Evolutionary conservation across 2,329 filamentous ascomycete genomes (phyloP).

Genomic region (Ascomycota sp.): DNA sequence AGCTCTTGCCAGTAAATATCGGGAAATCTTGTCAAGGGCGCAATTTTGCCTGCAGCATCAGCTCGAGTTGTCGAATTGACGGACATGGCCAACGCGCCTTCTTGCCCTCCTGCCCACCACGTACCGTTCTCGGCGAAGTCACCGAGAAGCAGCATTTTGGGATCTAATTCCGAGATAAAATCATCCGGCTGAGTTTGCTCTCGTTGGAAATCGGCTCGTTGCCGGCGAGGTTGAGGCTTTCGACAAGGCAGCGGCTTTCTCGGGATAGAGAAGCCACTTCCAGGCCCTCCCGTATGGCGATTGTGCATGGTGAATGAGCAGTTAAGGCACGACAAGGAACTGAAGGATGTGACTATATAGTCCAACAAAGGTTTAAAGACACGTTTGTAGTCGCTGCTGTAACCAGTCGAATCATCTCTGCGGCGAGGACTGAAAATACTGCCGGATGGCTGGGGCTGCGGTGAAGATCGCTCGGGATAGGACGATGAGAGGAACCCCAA

Average conservation of each 20-base stretch:
- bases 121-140: slow-evolving; percentile 60
- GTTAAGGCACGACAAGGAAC: slow-evolving; percentile 51
- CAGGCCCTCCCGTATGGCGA: slow-evolving; percentile 11
- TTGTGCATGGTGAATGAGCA: slow-evolving; percentile 40
- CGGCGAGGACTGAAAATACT: slow-evolving; percentile 3
- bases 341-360: slow-evolving; percentile 48
- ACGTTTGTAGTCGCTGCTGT: slow-evolving; percentile 21
- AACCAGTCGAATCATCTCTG: slow-evolving; percentile 4
- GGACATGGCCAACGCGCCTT: slow-evolving; percentile 7
- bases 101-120: slow-evolving; percentile 52
- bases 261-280: slow-evolving; percentile 7
- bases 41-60: slow-evolving; percentile 2
- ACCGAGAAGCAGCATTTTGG: slow-evolving; percentile 50
- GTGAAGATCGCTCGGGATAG: slow-evolving; percentile 16
- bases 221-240: slow-evolving; percentile 5
- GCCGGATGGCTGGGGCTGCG: slow-evolving; percentile 4
- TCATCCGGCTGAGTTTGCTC: slow-evolving; percentile 5
- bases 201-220: slow-evolving; percentile 8
- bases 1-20: slow-evolving; percentile 55
- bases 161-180: slow-evolving; percentile 34
- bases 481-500: slow-evolving; percentile 22
- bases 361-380: slow-evolving; percentile 61
- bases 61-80: background rate
- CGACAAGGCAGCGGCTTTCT: slow-evolving; percentile 7
- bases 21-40: slow-evolving; percentile 23